These are phyloP conservation scores for Malus sylvestris DNA, from an alignment of 306 rosid species.

Conservation along the genomic window DNA sequence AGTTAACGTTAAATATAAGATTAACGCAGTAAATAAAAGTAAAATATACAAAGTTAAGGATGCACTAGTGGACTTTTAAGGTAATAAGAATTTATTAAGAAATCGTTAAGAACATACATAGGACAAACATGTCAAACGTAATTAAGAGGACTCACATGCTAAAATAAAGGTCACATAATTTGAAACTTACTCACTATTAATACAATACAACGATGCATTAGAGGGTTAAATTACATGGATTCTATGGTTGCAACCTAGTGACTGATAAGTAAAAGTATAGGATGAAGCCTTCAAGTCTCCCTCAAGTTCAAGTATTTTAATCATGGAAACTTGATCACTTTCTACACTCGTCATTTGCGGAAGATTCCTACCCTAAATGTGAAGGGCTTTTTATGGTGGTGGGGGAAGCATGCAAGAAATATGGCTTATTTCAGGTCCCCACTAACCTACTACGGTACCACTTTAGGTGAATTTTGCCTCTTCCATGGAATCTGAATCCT, in stretches of 20 bases:
- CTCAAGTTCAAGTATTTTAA: background rate
- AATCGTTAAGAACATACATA: too few species aligned
- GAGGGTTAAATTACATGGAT: too few species aligned
- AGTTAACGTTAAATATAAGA: background rate
- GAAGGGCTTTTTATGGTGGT: background rate
- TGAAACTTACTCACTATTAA: too few species aligned
- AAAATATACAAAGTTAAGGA: background rate
- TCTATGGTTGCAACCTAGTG: background rate
- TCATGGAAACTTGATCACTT: background rate
- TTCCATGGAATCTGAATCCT: background rate
- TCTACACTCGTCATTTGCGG: background rate
- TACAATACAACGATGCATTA: too few species aligned
- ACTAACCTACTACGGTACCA: background rate
- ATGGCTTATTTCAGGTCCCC: background rate
- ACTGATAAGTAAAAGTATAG: background rate
- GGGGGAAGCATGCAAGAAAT: background rate
- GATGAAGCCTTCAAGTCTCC: background rate
- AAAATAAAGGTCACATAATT: too few species aligned
- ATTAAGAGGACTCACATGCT: fast-evolving
- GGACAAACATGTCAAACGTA: background rate
- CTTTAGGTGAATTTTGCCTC: background rate
- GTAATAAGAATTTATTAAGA: background rate
- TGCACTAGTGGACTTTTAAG: background rate
- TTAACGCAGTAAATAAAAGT: background rate
- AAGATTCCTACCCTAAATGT: background rate